These are phyloP conservation scores for Lichtheimia hyalospora DNA, from an alignment of 371 early-diverging fungal genomes.

Conservation along the genomic window DNA sequence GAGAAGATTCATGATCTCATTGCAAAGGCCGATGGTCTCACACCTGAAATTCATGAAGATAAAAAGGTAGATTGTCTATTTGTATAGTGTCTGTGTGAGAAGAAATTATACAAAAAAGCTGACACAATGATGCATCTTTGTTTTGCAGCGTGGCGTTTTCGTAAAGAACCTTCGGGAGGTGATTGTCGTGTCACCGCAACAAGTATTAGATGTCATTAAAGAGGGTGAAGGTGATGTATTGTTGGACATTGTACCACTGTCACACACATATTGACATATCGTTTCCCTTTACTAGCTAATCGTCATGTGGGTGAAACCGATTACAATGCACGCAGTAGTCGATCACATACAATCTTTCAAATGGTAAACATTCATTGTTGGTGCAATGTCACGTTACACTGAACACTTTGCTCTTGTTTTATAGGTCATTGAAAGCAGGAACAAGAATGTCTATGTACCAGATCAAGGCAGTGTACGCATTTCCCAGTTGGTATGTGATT, in stretches of 20 bases:
- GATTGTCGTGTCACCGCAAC: slow-evolving; percentile 80
- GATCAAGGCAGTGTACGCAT: slow-evolving; percentile 54
- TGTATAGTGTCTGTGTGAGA: background rate
- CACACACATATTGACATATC: background rate
- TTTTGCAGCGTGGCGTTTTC: slow-evolving; percentile 75
- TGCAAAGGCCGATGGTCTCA: slow-evolving; percentile 13
- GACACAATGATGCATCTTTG: slow-evolving; percentile 1
- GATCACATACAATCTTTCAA: slow-evolving; percentile 95
- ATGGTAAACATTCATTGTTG: slow-evolving; percentile 58
- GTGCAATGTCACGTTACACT: background rate
- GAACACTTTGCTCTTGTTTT: background rate
- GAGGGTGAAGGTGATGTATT: slow-evolving; percentile 74
- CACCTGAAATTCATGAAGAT: slow-evolving; percentile 21
- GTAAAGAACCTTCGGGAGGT: slow-evolving; percentile 87
- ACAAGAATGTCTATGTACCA: slow-evolving; percentile 11
- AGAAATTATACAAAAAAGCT: background rate
- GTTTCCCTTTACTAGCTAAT: slow-evolving; percentile 51
- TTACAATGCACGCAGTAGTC: slow-evolving; percentile 86
- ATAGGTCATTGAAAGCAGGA: slow-evolving; percentile 43
- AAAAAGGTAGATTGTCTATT: slow-evolving; percentile 5
- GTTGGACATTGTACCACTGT: background rate
- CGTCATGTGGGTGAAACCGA: slow-evolving; percentile 88
- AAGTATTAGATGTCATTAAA: slow-evolving; percentile 79
- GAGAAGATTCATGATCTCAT: slow-evolving; percentile 93
- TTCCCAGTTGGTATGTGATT: slow-evolving; percentile 58